These are phyloP conservation scores for Bretschneidera sinensis DNA, from an alignment of 345 rosid genomes.

Conservation along the genomic window DNA sequence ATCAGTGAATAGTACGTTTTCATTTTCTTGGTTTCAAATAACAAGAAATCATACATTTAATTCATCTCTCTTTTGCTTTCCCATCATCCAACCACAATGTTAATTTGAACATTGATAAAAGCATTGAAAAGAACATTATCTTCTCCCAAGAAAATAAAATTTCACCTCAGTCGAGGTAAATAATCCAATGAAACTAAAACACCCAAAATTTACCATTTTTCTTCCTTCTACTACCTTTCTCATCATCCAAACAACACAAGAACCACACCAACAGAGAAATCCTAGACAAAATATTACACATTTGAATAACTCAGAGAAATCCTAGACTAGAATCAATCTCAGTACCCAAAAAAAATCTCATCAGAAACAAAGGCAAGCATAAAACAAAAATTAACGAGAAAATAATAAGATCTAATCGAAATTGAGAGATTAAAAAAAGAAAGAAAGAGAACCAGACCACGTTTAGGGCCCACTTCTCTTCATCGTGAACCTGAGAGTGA, in stretches of 20 bases:
- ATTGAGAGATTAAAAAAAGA: not conserved
- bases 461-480: slow-evolving; percentile 71
- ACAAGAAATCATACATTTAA: too few species aligned
- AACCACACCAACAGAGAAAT: not conserved
- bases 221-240: not conserved
- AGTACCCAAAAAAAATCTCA: not conserved
- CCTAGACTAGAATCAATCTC: not conserved
- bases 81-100: not conserved
- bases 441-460: slow-evolving; percentile 31
- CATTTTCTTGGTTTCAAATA: not conserved
- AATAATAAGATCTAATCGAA: not conserved
- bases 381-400: not conserved
- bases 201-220: too few species aligned
- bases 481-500: slow-evolving; percentile 66
- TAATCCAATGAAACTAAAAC: not conserved
- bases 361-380: not conserved
- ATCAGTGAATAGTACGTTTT: too few species aligned
- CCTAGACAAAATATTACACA: not conserved
- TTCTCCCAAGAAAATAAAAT: not conserved
- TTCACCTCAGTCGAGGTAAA: not conserved
- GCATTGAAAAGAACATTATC: not conserved
- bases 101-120: too few species aligned
- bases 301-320: not conserved
- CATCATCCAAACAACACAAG: not conserved
- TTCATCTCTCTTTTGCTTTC: too few species aligned